Percentiles rank a stretch among this genome's conserved stretches.
Evolutionary conservation across 108 stramenopile genomes (phyloP).

Genomic region (Parietichytrium sp.): DNA sequence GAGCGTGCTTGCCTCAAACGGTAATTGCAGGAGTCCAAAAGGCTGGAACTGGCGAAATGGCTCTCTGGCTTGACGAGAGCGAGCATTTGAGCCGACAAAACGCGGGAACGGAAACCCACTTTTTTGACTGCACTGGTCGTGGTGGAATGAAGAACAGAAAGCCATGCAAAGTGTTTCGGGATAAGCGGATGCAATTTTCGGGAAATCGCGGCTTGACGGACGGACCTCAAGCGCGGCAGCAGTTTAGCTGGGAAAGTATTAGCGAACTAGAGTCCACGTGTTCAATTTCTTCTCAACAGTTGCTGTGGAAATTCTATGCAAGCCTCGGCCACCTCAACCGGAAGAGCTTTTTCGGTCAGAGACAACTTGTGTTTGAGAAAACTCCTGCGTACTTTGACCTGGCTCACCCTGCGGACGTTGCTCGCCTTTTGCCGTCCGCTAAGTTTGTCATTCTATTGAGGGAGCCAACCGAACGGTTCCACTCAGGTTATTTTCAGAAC

Average conservation of each 20-base stretch:
- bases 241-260: not conserved
- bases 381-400: conserved; percentile 30
- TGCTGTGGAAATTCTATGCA: not conserved
- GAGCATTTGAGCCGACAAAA: not conserved
- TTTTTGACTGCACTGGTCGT: conserved; percentile 25
- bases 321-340: not conserved
- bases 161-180: not conserved
- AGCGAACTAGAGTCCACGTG: not conserved
- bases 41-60: conserved; percentile 17
- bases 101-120: conserved; percentile 4
- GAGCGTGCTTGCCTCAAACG: no score
- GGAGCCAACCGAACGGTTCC: not conserved
- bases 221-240: not conserved
- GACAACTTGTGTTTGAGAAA: not conserved
- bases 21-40: conserved; percentile 41
- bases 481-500: not conserved
- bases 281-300: conserved; percentile 23
- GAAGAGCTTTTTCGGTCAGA: not conserved
- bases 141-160: not conserved
- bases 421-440: not conserved
- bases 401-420: conserved; percentile 7
- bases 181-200: not conserved
- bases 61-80: conserved; percentile 14
- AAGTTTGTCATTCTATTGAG: not conserved
- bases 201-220: not conserved